Base-by-base conservation (phyloP, 169 alveolate genomes). In the Cryptosporidium viatorum region DNA sequence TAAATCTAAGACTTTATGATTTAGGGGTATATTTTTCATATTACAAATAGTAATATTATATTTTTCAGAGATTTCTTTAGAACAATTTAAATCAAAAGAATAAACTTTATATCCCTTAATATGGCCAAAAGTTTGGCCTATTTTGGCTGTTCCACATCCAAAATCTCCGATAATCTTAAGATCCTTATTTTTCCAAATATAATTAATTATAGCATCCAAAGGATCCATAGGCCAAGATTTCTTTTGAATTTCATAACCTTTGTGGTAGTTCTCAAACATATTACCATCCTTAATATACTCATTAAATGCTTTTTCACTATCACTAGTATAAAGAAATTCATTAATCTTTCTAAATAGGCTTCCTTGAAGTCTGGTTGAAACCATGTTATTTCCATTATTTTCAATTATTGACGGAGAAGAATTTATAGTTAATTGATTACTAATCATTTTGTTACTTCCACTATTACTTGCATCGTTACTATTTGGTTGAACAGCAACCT, bases 11-110 rank as follows among this genome's bases (percentile, higher is more conserved):
- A 85, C 39, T 16, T 65, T 85, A 29, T 69, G 69, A 0, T 62
- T 70, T 67, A 95, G 37, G 9, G 97, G 97, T 7, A 94, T 94
- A 62, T 85, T 85, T 29, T 94, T 71, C 43, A 94, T 93, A 73
- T 94, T 93, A 87, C 97, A 94, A 35, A 95, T 93, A 7, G 94
- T 94, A 26, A 94, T 86, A 62, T 71, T 85, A 23, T 86, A 74
- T 69, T 87, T 91, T 31, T 84, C 91, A 5, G 96, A 92, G 26
- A 94, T 86, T 51, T 73, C 75, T 31, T 80, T 80, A 21, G 89
- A 18, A 9, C 89, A 62, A 26, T 59, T 65, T 43, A 94, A 69
- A 50, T 94, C 97, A 51, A 93, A 94, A 21, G 96, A 94, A 62
- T 93, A 71, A 23, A 94, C 87, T 41, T 45, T 92, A 4, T 71